A percentile compares a stretch with the other conserved stretches of the same genome.
Evolutionary conservation across 1,139 yeast genomes (phyloP).

Genomic region (Taiozyma sp.): DNA sequence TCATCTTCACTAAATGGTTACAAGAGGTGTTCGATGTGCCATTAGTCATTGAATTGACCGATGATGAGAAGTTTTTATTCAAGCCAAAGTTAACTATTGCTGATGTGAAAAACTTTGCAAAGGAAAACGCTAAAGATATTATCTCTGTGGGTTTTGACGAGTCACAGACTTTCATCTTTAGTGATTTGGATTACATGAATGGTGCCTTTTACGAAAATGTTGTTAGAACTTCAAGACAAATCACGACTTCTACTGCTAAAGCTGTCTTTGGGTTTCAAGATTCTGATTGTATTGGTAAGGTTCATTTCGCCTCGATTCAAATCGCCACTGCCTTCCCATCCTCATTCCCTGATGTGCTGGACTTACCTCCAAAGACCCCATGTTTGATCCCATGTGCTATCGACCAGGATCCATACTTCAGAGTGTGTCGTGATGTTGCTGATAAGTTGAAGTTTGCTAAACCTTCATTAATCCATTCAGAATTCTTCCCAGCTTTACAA

Average conservation of each 20-base stretch:
- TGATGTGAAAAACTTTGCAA: constrained; percentile 76
- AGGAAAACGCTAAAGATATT: constrained; percentile 86
- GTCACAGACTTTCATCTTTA: constrained; percentile 89
- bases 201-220: constrained; percentile 93
- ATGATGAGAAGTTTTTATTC: constrained; percentile 95
- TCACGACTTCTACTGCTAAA: constrained; percentile 92
- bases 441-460: constrained; percentile 85
- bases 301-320: constrained; percentile 94
- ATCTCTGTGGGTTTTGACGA: constrained; percentile 94
- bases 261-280: constrained; percentile 98
- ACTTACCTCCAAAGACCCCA: constrained; percentile 80
- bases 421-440: constrained; percentile 97
- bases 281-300: constrained; percentile 88
- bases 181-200: constrained; percentile 89
- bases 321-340: constrained; percentile 95
- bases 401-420: constrained; percentile 97
- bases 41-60: constrained; percentile 92
- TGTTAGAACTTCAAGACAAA: constrained; percentile 89
- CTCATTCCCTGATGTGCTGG: constrained; percentile 91
- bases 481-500: constrained; percentile 97
- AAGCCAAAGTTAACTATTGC: constrained; percentile 84
- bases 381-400: constrained; percentile 98
- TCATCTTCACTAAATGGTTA: constrained; percentile 93
- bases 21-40: constrained; percentile 98
- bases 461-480: constrained; percentile 89